phyloP scores from a whole-genome alignment of 768 basidiomycete genomes.

The Exsudoporus frostii region DNA sequence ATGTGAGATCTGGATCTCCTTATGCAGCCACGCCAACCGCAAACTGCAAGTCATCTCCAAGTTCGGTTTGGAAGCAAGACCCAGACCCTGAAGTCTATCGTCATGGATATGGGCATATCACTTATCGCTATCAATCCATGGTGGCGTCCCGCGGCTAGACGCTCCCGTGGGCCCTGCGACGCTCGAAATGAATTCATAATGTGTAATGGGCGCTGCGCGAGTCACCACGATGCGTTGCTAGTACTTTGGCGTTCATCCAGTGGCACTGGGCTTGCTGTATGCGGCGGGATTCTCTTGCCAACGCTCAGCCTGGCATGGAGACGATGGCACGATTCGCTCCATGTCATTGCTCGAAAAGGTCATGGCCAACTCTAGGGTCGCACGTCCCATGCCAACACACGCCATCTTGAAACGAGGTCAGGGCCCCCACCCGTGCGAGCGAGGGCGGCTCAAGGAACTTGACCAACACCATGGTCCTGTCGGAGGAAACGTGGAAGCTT shows the following conservation, averaged over 20 bases:
- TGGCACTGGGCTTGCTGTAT: constrained; percentile 6
- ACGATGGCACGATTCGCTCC: background rate
- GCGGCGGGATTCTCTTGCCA: background rate
- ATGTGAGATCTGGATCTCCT: background rate
- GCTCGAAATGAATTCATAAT: constrained; percentile 8
- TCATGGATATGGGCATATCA: background rate
- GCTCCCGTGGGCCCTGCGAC: background rate
- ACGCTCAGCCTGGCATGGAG: background rate
- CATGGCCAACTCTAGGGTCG: constrained; percentile 1
- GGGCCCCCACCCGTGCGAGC: constrained; percentile 16
- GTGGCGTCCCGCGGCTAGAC: constrained; percentile 18
- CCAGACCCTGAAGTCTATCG: constrained; percentile 17
- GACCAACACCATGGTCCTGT: constrained; percentile 10
- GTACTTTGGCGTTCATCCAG: background rate
- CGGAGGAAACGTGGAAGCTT: background rate
- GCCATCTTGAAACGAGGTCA: constrained; percentile 12
- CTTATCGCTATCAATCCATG: background rate
- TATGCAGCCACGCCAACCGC: background rate
- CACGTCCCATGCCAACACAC: constrained; percentile 3
- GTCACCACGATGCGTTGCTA: background rate
- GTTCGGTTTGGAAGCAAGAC: background rate
- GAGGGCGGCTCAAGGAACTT: background rate
- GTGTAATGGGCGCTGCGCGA: background rate
- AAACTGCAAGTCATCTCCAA: background rate
- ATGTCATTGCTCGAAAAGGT: background rate